A percentile compares a stretch with the other conserved stretches of the same genome.
Evolutionary conservation across 106 monocot species (phyloP).

Genomic region (Gastrodia elata): DNA sequence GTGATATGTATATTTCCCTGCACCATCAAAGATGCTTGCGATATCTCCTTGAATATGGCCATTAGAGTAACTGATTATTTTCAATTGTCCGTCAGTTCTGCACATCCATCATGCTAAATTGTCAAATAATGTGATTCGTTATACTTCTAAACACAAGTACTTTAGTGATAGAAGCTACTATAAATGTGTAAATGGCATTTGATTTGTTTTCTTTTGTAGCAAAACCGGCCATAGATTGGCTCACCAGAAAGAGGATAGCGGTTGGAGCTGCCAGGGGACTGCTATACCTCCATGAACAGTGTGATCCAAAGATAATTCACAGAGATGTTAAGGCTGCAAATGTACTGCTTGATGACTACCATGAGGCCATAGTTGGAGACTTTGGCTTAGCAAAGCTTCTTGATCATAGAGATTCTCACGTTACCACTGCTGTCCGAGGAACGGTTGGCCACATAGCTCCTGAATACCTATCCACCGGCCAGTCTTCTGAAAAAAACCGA

Average conservation of each 20-base stretch:
- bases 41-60: neutral
- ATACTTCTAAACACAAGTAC: neutral
- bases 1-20: neutral
- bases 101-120: neutral
- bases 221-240: conserved; percentile 18
- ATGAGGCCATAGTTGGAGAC: conserved; percentile 24
- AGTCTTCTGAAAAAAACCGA: conserved; percentile 27
- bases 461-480: conserved; percentile 23
- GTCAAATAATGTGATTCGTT: neutral
- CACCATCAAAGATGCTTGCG: neutral
- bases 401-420: conserved; percentile 22
- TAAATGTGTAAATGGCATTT: neutral
- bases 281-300: conserved; percentile 23
- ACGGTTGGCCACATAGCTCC: conserved; percentile 27
- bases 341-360: conserved; percentile 24
- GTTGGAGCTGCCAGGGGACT: conserved; percentile 24
- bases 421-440: conserved; percentile 22
- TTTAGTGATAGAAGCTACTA: neutral
- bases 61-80: neutral
- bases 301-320: conserved; percentile 28
- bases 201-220: neutral
- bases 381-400: conserved; percentile 27
- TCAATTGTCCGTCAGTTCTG: neutral
- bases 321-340: conserved; percentile 26
- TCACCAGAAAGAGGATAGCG: conserved; percentile 21